Conservation (phyloP, 1,284 basidiomycete species). For the Xerocomus amazonicus region DNA sequence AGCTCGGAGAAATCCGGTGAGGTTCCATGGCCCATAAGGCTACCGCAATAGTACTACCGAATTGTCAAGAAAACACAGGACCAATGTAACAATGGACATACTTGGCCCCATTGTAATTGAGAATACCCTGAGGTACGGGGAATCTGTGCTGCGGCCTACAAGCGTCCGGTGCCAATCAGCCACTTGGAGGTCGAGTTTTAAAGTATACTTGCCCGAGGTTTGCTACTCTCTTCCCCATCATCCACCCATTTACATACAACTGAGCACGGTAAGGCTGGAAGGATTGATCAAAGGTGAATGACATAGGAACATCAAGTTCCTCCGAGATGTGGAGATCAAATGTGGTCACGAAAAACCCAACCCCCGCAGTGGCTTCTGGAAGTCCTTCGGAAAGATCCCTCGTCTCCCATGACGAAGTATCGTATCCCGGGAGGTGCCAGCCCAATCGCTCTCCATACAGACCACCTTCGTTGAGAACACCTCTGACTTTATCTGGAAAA, state of each 20-base stretch:
- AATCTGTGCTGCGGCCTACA: constrained; percentile 69
- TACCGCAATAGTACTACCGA: constrained; percentile 63
- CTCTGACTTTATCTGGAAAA: constrained; percentile 67
- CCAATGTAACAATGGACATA: constrained; percentile 34
- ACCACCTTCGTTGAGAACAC: constrained; percentile 77
- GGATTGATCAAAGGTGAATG: constrained; percentile 62
- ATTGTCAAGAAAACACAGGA: constrained; percentile 1
- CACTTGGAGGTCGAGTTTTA: neutral
- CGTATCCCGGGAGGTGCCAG: constrained; percentile 78
- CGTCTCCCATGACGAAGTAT: constrained; percentile 55
- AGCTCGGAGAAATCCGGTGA: constrained; percentile 45
- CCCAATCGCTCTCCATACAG: constrained; percentile 73
- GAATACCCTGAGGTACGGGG: constrained; percentile 73
- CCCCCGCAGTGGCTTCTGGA: constrained; percentile 52
- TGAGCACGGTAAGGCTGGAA: constrained; percentile 65
- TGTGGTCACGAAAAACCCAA: constrained; percentile 77
- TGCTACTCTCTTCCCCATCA: constrained; percentile 73
- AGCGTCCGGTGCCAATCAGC: constrained; percentile 6
- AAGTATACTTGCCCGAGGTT: constrained; percentile 55
- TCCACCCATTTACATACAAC: constrained; percentile 83
- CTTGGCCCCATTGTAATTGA: constrained; percentile 70
- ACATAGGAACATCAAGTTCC: constrained; percentile 62
- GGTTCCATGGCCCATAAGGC: constrained; percentile 66
- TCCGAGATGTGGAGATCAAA: constrained; percentile 58
- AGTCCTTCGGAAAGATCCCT: constrained; percentile 56